phyloP scores from a whole-genome alignment of 2,329 filamentous ascomycete species.

The Biscogniauxia mediterranea region DNA sequence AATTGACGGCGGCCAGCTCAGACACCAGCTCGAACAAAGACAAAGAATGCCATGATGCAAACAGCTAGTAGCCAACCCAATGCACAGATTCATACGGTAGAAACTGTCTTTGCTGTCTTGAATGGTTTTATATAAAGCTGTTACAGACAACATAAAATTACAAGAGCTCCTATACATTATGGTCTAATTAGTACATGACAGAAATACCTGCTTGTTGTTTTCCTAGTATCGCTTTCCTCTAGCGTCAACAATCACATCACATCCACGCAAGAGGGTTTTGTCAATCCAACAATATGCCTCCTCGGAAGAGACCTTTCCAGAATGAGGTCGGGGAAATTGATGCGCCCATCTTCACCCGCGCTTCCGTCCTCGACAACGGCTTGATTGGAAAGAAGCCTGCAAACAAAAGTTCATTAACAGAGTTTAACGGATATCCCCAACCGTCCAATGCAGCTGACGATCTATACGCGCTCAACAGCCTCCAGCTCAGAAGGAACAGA shows the following conservation, averaged over 20 bases:
- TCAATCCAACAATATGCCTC: neutral
- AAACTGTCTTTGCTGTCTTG: neutral
- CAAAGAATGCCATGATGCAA: neutral
- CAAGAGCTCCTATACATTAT: neutral
- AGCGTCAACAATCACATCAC: neutral
- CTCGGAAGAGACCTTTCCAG: neutral
- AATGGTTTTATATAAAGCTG: neutral
- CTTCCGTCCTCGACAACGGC: conserved; percentile 14
- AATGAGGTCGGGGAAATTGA: neutral
- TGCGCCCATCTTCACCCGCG: conserved; percentile 5
- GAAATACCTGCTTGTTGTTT: neutral
- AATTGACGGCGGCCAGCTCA: neutral
- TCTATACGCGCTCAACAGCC: conserved; percentile 15
- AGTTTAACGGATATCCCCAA: neutral
- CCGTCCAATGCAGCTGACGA: conserved; percentile 3
- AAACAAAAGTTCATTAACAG: neutral
- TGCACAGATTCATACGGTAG: neutral
- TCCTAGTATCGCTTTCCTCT: neutral
- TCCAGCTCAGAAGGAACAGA: conserved; percentile 7
- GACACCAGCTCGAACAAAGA: neutral
- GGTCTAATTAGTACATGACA: neutral
- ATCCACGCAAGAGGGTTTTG: neutral
- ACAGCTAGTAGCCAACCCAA: neutral
- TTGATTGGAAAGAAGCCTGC: conserved; percentile 9
- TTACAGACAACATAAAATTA: neutral